Evolutionary conservation across 805 yeast species (phyloP).

Genomic region (Myxozyma lipomycoides): DNA sequence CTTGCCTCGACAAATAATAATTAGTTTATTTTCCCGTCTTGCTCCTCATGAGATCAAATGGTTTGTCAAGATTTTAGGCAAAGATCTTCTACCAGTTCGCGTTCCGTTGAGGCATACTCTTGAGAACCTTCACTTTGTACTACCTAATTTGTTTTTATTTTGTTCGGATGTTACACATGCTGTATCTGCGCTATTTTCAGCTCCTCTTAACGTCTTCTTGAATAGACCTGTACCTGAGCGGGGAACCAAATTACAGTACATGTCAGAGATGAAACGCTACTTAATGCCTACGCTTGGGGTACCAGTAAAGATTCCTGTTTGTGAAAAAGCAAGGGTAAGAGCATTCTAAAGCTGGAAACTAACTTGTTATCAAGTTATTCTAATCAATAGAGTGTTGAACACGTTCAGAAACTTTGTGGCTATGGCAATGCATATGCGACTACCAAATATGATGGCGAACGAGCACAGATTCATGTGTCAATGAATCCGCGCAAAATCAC

Average conservation of each 20-base stretch:
- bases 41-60: conserved; percentile 15
- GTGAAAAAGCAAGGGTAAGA: conserved; percentile 12
- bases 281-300: conserved; percentile 12
- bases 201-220: conserved; percentile 9
- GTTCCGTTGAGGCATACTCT: conserved; percentile 3
- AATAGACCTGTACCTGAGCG: background rate
- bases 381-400: conserved; percentile 1
- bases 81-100: conserved; percentile 12
- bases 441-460: conserved; percentile 24
- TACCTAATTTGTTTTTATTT: conserved; percentile 10
- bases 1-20: too few relatives aligned
- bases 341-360: background rate
- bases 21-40: conserved; percentile 4
- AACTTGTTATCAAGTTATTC: too few relatives aligned
- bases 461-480: conserved; percentile 20
- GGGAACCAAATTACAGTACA: conserved; percentile 1
- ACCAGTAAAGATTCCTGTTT: conserved; percentile 13
- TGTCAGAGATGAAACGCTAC: background rate
- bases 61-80: conserved; percentile 13
- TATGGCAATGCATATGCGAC: conserved; percentile 5
- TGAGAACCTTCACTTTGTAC: conserved; percentile 8
- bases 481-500: background rate
- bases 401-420: background rate
- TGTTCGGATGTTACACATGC: conserved; percentile 4
- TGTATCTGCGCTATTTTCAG: background rate